Conservation (phyloP, 768 basidiomycete genomes). For the Termitomyces heimii region DNA sequence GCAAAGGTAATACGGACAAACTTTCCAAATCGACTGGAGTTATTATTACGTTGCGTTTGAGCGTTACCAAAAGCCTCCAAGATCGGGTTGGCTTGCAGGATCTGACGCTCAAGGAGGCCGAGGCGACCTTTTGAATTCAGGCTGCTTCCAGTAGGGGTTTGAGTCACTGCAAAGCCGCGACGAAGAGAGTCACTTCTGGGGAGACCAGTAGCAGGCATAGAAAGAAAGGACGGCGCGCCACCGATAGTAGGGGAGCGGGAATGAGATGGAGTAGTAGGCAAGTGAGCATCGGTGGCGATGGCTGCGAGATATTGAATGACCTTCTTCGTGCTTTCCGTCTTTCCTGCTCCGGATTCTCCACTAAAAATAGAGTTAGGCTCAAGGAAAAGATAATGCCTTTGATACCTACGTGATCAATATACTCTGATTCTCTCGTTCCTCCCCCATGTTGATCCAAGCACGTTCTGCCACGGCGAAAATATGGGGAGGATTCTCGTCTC, state of each 20-base stretch:
- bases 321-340: conserved; percentile 99
- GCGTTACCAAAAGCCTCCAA: conserved; percentile 98
- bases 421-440: conserved; percentile 95
- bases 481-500: conserved; percentile 93
- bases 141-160: conserved; percentile 38
- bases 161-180: conserved; percentile 42
- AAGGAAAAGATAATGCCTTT: background rate
- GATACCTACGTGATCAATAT: conserved; percentile 89
- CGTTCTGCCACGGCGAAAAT: conserved; percentile 96
- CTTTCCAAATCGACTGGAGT: conserved; percentile 98
- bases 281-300: conserved; percentile 80
- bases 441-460: conserved; percentile 98
- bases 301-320: conserved; percentile 99
- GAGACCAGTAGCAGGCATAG: conserved; percentile 62
- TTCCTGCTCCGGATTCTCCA: conserved; percentile 98
- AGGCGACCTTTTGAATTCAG: conserved; percentile 67
- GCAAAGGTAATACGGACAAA: conserved; percentile 96
- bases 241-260: conserved; percentile 61
- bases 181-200: conserved; percentile 61
- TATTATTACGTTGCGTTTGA: conserved; percentile 97
- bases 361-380: conserved; percentile 33
- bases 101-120: conserved; percentile 91
- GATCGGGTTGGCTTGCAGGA: conserved; percentile 95
- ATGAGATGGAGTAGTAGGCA: conserved; percentile 50
- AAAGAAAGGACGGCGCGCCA: conserved; percentile 37